A percentile compares a stretch with the other conserved stretches of the same genome.
Conservation (phyloP, 768 basidiomycete genomes). For the Tulasnella sp. region DNA sequence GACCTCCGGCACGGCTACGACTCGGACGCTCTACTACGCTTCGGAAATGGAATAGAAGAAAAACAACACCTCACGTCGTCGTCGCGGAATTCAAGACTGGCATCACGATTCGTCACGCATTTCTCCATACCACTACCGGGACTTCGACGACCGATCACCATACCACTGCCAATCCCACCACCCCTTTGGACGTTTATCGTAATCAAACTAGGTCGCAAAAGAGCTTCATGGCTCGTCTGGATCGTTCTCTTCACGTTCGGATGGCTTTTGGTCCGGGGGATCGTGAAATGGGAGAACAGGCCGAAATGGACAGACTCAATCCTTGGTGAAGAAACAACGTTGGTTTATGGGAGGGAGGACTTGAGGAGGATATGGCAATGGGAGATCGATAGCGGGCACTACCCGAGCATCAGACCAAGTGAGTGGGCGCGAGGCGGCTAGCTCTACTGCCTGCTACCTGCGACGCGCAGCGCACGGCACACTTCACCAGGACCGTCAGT, state of each 20-base stretch:
- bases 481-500: neutral
- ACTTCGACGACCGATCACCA: conserved; percentile 29
- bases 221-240: conserved; percentile 48
- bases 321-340: conserved; percentile 39
- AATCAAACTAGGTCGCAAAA: conserved; percentile 50
- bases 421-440: conserved; percentile 30
- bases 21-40: neutral
- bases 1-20: neutral
- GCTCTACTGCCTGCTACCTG: neutral
- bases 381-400: conserved; percentile 91
- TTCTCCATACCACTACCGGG: neutral
- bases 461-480: neutral
- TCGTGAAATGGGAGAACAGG: conserved; percentile 21
- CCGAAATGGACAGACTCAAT: conserved; percentile 6
- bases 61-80: neutral
- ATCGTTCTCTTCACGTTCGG: conserved; percentile 40
- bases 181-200: conserved; percentile 51
- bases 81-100: neutral
- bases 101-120: neutral
- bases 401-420: conserved; percentile 76
- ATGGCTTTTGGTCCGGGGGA: conserved; percentile 53
- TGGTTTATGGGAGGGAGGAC: conserved; percentile 70
- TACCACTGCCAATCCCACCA: conserved; percentile 53
- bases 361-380: conserved; percentile 89
- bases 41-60: neutral